These are phyloP conservation scores for Ordospora pajunii DNA, from an alignment of 371 early-diverging fungal species.

Conservation along the genomic window DNA sequence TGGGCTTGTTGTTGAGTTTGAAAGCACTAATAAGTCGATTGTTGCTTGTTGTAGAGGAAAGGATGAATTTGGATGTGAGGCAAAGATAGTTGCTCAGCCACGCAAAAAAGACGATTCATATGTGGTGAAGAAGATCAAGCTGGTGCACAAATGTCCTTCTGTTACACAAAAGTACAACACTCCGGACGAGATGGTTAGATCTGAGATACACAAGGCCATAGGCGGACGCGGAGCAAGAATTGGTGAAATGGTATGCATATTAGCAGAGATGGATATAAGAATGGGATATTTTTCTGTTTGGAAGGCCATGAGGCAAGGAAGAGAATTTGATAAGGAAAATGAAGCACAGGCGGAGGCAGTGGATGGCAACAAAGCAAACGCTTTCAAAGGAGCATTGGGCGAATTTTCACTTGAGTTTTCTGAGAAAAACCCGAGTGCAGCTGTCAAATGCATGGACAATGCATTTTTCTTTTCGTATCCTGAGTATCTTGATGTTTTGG, in stretches of 20 bases:
- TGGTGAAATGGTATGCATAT: conserved; percentile 50
- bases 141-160: conserved; percentile 57
- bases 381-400: neutral
- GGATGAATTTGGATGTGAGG: conserved; percentile 56
- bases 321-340: conserved; percentile 29
- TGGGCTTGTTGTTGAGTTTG: conserved; percentile 46
- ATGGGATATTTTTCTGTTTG: conserved; percentile 56
- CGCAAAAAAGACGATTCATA: conserved; percentile 53
- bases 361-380: neutral
- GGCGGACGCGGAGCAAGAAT: conserved; percentile 26
- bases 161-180: conserved; percentile 14
- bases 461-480: conserved; percentile 31
- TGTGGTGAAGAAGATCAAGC: conserved; percentile 54
- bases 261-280: conserved; percentile 47
- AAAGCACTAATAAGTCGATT: conserved; percentile 45
- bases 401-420: conserved; percentile 16
- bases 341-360: neutral
- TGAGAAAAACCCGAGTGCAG: conserved; percentile 6
- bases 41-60: conserved; percentile 57
- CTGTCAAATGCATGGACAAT: neutral
- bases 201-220: conserved; percentile 25
- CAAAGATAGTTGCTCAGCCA: conserved; percentile 45
- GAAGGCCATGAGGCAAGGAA: conserved; percentile 44
- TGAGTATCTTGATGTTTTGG: conserved; percentile 5
- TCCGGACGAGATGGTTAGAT: conserved; percentile 33